Conservation (phyloP, 768 basidiomycete genomes). For the Lactifluus piperatus region DNA sequence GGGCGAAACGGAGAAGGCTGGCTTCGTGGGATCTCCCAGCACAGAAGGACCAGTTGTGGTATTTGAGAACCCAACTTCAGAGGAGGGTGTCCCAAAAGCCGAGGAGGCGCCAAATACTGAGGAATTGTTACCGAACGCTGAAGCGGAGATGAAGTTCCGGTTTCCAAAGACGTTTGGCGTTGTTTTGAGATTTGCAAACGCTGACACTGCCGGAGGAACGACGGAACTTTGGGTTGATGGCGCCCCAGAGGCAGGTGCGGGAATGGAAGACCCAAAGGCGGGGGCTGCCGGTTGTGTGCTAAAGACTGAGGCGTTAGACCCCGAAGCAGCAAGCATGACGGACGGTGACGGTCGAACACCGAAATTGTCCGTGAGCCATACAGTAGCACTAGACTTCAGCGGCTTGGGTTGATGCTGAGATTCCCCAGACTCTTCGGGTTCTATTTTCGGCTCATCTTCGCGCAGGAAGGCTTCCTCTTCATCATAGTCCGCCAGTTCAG, state of each 20-base stretch:
- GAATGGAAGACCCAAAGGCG: conserved; percentile 13
- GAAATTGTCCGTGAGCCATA: conserved; percentile 29
- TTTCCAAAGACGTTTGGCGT: conserved; percentile 30
- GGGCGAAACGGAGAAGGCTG: neutral
- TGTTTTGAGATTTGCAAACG: conserved; percentile 30
- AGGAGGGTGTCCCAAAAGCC: neutral
- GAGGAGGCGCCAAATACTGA: conserved; percentile 20
- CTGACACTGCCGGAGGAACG: conserved; percentile 16
- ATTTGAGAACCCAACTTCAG: neutral
- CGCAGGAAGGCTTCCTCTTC: conserved; percentile 17
- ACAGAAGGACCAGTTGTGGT: neutral
- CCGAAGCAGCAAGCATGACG: conserved; percentile 12
- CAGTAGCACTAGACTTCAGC: conserved; percentile 26
- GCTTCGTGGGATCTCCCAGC: neutral
- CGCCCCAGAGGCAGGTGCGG: conserved; percentile 13
- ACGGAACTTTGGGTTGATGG: conserved; percentile 4
- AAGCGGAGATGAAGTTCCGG: conserved; percentile 11
- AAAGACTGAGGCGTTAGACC: conserved; percentile 20
- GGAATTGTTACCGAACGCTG: conserved; percentile 18
- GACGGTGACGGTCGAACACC: conserved; percentile 24
- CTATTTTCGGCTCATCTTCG: conserved; percentile 8
- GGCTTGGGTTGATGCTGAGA: conserved; percentile 15
- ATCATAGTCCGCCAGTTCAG: conserved; percentile 15
- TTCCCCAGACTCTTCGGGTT: conserved; percentile 5
- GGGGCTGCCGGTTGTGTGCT: conserved; percentile 12